Percentiles rank a stretch among this genome's conserved stretches.
Conservation (phyloP, 2,329 filamentous ascomycete genomes). For the Apiospora kogelbergensis region DNA sequence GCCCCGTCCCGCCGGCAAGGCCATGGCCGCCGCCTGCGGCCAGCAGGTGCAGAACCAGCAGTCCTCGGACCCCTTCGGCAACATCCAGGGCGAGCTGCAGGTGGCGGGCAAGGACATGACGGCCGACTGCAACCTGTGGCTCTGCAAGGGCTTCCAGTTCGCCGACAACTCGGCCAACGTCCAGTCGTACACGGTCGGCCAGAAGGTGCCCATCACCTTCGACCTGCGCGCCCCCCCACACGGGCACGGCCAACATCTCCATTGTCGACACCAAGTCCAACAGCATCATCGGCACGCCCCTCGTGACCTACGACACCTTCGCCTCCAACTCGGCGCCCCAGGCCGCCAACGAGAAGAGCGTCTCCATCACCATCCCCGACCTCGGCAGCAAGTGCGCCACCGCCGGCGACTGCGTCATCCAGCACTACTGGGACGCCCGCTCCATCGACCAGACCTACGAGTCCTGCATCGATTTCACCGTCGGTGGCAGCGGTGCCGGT, state of each 20-base stretch:
- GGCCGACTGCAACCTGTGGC: slow-evolving; percentile 49
- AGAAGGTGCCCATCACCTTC: slow-evolving; percentile 43
- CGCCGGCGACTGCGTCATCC: slow-evolving; percentile 49
- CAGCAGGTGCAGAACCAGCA: slow-evolving; percentile 54
- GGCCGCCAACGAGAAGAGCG: slow-evolving; percentile 44
- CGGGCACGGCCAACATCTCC: slow-evolving; percentile 54
- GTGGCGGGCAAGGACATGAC: slow-evolving; percentile 51
- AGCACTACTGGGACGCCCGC: slow-evolving; percentile 52
- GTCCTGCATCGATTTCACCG: slow-evolving; percentile 19
- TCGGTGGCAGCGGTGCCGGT: slow-evolving; percentile 13
- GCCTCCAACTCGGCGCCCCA: slow-evolving; percentile 45
- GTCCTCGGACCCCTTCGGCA: slow-evolving; percentile 50
- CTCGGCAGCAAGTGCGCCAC: slow-evolving; percentile 43
- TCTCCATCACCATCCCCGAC: slow-evolving; percentile 55
- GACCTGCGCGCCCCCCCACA: slow-evolving; percentile 54
- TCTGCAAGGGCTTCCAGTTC: slow-evolving; percentile 60
- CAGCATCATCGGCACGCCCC: slow-evolving; percentile 45
- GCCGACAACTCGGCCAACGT: slow-evolving; percentile 53
- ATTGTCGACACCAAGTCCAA: slow-evolving; percentile 51
- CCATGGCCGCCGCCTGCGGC: slow-evolving; percentile 53
- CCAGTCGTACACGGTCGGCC: slow-evolving; percentile 49
- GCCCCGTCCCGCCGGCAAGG: slow-evolving; percentile 49
- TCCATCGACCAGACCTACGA: slow-evolving; percentile 30
- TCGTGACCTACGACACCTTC: slow-evolving; percentile 50
- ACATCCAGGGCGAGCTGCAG: slow-evolving; percentile 55